A percentile compares a stretch with the other conserved stretches of the same genome.
Evolutionary conservation across 495 filamentous ascomycete species (phyloP).

Genomic region (Astrothelium subdiscretum): DNA sequence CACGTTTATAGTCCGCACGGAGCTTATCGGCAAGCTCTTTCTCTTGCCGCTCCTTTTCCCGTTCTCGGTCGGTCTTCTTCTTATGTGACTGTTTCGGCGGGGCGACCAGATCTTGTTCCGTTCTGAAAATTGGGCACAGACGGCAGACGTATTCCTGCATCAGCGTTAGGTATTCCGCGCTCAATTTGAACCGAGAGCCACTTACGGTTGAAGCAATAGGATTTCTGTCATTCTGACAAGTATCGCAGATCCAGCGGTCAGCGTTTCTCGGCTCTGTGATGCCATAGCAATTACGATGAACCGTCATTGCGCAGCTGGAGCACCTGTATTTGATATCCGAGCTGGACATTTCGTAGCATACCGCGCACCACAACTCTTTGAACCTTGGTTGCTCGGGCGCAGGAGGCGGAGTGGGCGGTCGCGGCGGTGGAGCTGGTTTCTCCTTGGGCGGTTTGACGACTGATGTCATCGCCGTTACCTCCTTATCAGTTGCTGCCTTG

Average conservation of each 20-base stretch:
- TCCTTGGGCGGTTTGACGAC: constrained; percentile 61
- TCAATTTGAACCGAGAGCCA: neutral
- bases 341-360: constrained; percentile 63
- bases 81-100: constrained; percentile 72
- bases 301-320: constrained; percentile 74
- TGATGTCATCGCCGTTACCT: constrained; percentile 42
- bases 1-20: constrained; percentile 65
- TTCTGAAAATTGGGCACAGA: constrained; percentile 68
- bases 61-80: constrained; percentile 88
- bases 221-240: constrained; percentile 84
- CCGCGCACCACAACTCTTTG: constrained; percentile 59
- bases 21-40: constrained; percentile 64
- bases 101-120: constrained; percentile 72
- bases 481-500: constrained; percentile 34
- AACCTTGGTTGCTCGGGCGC: constrained; percentile 23
- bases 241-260: constrained; percentile 87
- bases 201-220: constrained; percentile 75
- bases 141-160: constrained; percentile 76
- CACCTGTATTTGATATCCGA: constrained; percentile 65
- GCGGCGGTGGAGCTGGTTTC: constrained; percentile 33
- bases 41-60: constrained; percentile 75
- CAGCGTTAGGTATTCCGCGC: constrained; percentile 21
- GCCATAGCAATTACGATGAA: constrained; percentile 92
- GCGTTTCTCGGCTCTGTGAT: constrained; percentile 54
- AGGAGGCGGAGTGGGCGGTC: constrained; percentile 25